A percentile compares a stretch with the other conserved stretches of the same genome.
These are phyloP conservation scores for Backusella psychrophila DNA, from an alignment of 192 early-diverging fungal species.

Conservation along the genomic window DNA sequence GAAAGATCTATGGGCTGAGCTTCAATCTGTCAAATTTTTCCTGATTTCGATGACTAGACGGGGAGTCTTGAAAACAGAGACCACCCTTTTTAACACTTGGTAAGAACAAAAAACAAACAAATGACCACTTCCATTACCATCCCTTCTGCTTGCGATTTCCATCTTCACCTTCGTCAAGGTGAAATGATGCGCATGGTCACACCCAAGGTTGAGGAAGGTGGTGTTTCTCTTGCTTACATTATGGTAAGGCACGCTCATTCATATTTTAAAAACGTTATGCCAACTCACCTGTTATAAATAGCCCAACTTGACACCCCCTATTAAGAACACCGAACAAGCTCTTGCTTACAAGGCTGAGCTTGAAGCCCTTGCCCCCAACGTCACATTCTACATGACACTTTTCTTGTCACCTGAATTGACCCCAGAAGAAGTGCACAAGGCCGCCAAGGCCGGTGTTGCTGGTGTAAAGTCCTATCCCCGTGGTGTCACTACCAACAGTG, in stretches of 20 bases:
- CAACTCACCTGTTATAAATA: conserved; percentile 28
- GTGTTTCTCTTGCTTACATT: conserved; percentile 83
- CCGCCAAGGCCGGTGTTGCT: conserved; percentile 76
- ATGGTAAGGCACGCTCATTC: conserved; percentile 61
- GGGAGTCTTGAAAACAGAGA: not conserved
- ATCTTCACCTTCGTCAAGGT: conserved; percentile 91
- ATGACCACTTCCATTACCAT: conserved; percentile 49
- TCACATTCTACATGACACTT: conserved; percentile 91
- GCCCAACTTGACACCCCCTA: conserved; percentile 93
- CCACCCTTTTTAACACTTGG: not conserved
- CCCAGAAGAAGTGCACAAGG: conserved; percentile 84
- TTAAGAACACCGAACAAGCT: conserved; percentile 85
- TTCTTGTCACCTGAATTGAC: conserved; percentile 89
- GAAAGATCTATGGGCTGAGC: not conserved
- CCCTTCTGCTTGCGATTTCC: conserved; percentile 86
- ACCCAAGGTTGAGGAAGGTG: conserved; percentile 75
- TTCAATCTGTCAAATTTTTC: not conserved
- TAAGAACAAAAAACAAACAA: not conserved
- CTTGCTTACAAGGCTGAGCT: conserved; percentile 81
- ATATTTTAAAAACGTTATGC: not conserved
- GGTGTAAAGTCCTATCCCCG: conserved; percentile 94
- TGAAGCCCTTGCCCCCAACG: conserved; percentile 75
- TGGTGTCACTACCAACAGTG: conserved; percentile 97
- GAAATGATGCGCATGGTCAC: conserved; percentile 88
- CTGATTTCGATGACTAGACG: not conserved